Evolutionary conservation across 129 eudicot species (phyloP).

Genomic region (Solidago caesia): DNA sequence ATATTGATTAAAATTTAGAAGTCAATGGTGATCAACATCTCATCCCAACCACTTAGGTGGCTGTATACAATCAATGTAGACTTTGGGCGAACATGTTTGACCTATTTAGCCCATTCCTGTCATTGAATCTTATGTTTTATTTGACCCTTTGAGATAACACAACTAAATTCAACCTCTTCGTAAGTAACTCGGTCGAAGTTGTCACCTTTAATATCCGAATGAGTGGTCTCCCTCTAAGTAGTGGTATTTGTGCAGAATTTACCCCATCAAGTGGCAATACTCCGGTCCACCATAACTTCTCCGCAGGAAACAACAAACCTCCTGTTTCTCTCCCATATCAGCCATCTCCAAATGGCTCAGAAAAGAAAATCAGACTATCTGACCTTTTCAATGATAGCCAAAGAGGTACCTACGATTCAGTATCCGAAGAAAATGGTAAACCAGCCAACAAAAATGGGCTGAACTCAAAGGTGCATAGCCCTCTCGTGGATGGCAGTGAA

Average conservation of each 20-base stretch:
- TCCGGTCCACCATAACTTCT: conserved; percentile 60
- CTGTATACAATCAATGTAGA: neutral
- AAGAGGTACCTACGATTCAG: conserved; percentile 26
- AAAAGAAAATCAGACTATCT: conserved; percentile 50
- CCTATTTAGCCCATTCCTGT: neutral
- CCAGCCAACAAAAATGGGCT: conserved; percentile 4
- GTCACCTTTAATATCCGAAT: neutral
- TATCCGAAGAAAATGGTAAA: conserved; percentile 17
- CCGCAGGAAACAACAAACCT: conserved; percentile 37
- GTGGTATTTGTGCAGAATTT: conserved; percentile 38
- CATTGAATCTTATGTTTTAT: neutral
- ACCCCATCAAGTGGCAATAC: conserved; percentile 73
- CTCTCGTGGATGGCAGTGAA: conserved; percentile 6
- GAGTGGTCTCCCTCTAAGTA: conserved; percentile 13
- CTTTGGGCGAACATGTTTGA: neutral
- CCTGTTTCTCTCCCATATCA: conserved; percentile 15
- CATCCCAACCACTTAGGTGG: neutral
- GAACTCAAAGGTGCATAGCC: conserved; percentile 7
- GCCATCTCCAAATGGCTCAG: conserved; percentile 43
- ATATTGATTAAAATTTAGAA: no score
- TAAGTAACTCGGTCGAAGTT: neutral
- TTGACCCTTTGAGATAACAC: neutral
- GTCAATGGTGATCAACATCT: neutral
- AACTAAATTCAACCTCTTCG: neutral
- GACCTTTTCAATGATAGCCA: conserved; percentile 60